These are phyloP conservation scores for Amesomyces nigricolor DNA, from an alignment of 2,329 filamentous ascomycete genomes.

Conservation along the genomic window DNA sequence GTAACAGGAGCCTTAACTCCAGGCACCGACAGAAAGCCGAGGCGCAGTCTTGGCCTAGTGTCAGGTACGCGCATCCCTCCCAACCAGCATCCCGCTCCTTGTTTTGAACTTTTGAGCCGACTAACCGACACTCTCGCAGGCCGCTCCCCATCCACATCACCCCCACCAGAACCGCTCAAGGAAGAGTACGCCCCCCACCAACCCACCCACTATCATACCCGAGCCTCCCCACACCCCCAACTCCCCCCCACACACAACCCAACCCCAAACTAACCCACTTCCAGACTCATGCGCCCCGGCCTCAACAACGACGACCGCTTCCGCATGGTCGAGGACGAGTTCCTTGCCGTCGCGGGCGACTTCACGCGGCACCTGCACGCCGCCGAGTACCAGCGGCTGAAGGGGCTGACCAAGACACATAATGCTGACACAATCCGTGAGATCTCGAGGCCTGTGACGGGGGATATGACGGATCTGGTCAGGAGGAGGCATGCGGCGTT, in stretches of 20 bases:
- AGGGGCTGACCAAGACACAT: constrained; percentile 48
- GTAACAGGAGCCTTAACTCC: constrained; percentile 1
- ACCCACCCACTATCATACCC: neutral
- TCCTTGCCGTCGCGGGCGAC: constrained; percentile 58
- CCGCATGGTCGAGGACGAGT: constrained; percentile 81
- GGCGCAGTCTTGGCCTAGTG: constrained; percentile 4
- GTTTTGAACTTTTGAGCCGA: neutral
- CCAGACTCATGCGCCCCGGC: constrained; percentile 59
- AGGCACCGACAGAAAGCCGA: neutral
- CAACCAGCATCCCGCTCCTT: neutral
- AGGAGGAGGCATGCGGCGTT: constrained; percentile 34
- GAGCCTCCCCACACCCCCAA: no score
- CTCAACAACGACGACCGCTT: constrained; percentile 64
- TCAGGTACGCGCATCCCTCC: neutral
- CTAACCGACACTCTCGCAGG: constrained; percentile 6
- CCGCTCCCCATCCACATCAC: constrained; percentile 31
- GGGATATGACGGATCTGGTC: constrained; percentile 34
- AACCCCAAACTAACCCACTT: neutral
- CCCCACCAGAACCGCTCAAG: constrained; percentile 27
- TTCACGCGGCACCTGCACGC: constrained; percentile 73
- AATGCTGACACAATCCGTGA: constrained; percentile 48
- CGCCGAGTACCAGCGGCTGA: constrained; percentile 68
- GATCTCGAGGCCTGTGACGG: constrained; percentile 48
- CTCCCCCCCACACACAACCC: no score
- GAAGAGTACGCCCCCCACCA: constrained; percentile 24